Evolutionary conservation across 768 basidiomycete species (phyloP).

Genomic region (Imleria badia): DNA sequence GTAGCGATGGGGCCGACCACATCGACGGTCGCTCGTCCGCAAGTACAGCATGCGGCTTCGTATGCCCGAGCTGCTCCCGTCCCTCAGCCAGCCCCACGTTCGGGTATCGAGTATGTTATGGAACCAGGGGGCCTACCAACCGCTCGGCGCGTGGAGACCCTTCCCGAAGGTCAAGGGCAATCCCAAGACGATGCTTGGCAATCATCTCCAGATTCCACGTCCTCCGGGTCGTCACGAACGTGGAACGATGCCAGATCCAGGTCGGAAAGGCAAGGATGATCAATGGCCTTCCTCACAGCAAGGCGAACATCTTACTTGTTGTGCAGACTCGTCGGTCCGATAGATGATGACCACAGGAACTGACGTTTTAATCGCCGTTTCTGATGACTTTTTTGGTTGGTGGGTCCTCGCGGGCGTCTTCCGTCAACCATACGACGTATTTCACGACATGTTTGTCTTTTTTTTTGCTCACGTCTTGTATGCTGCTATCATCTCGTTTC

Average conservation of each 20-base stretch:
- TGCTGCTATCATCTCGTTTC: not conserved
- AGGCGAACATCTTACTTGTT: not conserved
- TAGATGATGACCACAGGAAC: not conserved
- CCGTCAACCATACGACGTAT: not conserved
- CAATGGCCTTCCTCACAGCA: not conserved
- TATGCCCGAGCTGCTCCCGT: conserved; percentile 8
- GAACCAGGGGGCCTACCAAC: conserved; percentile 7
- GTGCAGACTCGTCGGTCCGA: not conserved
- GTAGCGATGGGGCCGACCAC: not conserved
- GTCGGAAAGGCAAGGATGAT: conserved; percentile 7
- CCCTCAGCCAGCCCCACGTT: conserved; percentile 4
- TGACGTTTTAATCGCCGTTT: not conserved
- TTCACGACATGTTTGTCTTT: not conserved
- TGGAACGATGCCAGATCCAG: conserved; percentile 13
- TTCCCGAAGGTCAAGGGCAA: conserved; percentile 3
- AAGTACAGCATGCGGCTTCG: not conserved
- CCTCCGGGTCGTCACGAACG: conserved; percentile 24
- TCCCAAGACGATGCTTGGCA: not conserved
- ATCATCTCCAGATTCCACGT: conserved; percentile 11
- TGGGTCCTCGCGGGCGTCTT: not conserved
- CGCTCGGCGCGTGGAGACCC: conserved; percentile 5
- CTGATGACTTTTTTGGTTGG: not conserved
- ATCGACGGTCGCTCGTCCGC: not conserved
- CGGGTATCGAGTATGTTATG: conserved; percentile 15
- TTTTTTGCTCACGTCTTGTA: not conserved